A percentile compares a stretch with the other conserved stretches of the same genome.
These are phyloP conservation scores for Naumovozyma baii DNA, from an alignment of 805 yeast species.

Conservation along the genomic window DNA sequence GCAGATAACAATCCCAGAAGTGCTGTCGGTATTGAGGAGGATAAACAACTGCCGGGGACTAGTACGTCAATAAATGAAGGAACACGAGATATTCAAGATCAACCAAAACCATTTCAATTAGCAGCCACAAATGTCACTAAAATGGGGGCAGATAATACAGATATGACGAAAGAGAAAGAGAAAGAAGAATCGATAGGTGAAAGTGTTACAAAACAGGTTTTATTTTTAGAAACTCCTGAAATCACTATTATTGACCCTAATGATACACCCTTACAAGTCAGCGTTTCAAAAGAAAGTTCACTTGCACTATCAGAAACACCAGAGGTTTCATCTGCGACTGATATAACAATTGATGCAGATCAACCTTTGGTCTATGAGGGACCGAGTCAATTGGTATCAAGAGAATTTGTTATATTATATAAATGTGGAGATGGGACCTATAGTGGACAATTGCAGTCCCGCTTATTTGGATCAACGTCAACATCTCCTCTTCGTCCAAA, in stretches of 20 bases:
- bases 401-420: constrained; percentile 45
- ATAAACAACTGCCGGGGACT: too few relatives aligned
- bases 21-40: too few relatives aligned
- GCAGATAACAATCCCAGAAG: too few relatives aligned
- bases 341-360: constrained; percentile 7
- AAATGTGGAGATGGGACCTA: constrained; percentile 21
- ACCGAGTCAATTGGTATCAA: constrained; percentile 52
- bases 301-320: constrained; percentile 7
- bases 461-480: constrained; percentile 55
- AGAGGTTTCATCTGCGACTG: constrained; percentile 1
- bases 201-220: constrained; percentile 12
- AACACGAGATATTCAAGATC: too few relatives aligned
- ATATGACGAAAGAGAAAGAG: neutral
- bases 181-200: neutral
- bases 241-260: constrained; percentile 11
- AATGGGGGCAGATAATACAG: neutral
- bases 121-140: too few relatives aligned
- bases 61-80: too few relatives aligned
- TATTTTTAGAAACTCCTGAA: constrained; percentile 13
- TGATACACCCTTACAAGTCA: constrained; percentile 6
- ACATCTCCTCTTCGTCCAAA: constrained; percentile 39
- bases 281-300: constrained; percentile 4
- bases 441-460: neutral
- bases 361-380: constrained; percentile 43
- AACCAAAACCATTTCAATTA: too few relatives aligned